Base-by-base conservation (phyloP, 768 basidiomycete genomes). In the Ramaria sp. region DNA sequence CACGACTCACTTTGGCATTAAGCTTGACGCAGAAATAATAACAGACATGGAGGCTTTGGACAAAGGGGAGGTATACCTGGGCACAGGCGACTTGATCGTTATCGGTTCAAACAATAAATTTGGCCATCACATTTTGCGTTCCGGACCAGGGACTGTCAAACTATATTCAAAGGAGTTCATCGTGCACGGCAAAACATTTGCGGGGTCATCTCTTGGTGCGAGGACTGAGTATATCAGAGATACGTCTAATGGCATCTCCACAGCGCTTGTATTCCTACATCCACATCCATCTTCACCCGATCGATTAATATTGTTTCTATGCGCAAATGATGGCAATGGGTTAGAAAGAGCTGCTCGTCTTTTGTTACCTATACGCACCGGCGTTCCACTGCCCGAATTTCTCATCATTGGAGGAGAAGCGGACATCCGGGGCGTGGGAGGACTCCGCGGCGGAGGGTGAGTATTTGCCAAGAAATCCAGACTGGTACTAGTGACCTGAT, bases 351-450 rank as follows among this genome's bases (percentile, higher is more conserved):
- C 78, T 0, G 67, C 77, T 1, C 78, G 86, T 46, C 69, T 92
- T n/a, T 11, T 57, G 34, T 87, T 94, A 64, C 91, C 92, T 4
- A 78, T 89, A 24, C 80, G 92, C 19, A 95, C 91, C 1, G 90
- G 90, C 3, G 74, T 91, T 2, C 68, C 81, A 9, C 75, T 79
- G 1, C 88, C 90, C 1, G 87, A 90, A 63, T 94, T 91, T 88
- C 62, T 90, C 6, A 74, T 90, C 17, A 72, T 84, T 3, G 76
- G 79, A 10, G 68, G 68, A 13, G 65, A 68, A 12, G 74, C 81
- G 19, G 86, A 86, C 60, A 63, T 58, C 45, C 67, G 77, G 17
- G 89, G 87, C 4, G 82, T 87, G 11, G 87, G 78, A n/a, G 91
- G 86, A 1, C 70, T 91, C 19, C 67, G 78, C 12, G 90, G 80